Evolutionary conservation across 768 basidiomycete species (phyloP).

Genomic region (Gymnopilus junonius): DNA sequence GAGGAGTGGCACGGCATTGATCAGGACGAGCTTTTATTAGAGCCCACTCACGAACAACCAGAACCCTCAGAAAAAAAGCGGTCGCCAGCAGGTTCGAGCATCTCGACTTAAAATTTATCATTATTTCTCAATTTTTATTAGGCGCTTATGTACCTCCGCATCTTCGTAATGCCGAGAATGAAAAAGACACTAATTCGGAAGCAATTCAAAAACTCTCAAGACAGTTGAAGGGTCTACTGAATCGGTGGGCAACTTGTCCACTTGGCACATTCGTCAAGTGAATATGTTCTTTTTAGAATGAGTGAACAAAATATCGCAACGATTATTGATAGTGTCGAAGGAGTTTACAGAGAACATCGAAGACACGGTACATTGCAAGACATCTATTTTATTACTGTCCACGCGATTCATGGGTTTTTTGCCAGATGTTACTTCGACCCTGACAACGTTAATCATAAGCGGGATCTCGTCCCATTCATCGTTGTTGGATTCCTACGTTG

Average conservation of each 20-base stretch:
- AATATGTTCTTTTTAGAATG: conserved; percentile 54
- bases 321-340: conserved; percentile 76
- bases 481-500: conserved; percentile 87
- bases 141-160: conserved; percentile 84
- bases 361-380: conserved; percentile 66
- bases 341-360: conserved; percentile 73
- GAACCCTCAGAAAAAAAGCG: conserved; percentile 1
- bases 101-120: neutral
- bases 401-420: neutral
- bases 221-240: conserved; percentile 86
- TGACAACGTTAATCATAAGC: conserved; percentile 77
- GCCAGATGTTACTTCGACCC: conserved; percentile 79
- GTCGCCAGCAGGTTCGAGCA: conserved; percentile 9
- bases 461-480: conserved; percentile 82
- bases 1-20: conserved; percentile 41
- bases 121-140: conserved; percentile 18
- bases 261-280: neutral
- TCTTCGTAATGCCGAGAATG: conserved; percentile 48
- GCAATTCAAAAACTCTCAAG: conserved; percentile 61
- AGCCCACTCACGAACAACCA: conserved; percentile 1
- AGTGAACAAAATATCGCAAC: conserved; percentile 87
- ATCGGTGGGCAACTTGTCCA: conserved; percentile 55
- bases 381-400: neutral
- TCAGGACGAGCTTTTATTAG: conserved; percentile 3
- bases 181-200: conserved; percentile 38